Conservation (phyloP, 169 alveolate species). For the Plasmodium gallinaceum region DNA sequence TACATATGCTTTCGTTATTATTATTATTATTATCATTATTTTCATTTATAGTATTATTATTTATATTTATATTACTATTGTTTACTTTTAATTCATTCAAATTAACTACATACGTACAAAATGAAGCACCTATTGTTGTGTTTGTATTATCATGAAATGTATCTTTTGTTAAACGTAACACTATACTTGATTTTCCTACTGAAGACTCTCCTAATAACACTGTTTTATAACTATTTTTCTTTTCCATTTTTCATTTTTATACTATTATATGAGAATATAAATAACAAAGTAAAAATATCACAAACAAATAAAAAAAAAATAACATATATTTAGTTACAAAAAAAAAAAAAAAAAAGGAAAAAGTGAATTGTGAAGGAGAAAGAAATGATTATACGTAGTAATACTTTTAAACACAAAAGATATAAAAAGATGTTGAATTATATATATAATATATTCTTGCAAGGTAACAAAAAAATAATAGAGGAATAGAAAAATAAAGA, state of each 20-base stretch:
- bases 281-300: background rate
- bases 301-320: constrained; percentile 24
- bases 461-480: no score
- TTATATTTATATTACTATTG: constrained; percentile 16
- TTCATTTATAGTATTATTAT: constrained; percentile 7
- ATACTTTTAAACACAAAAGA: background rate
- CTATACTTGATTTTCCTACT: constrained; percentile 94
- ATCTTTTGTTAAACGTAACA: constrained; percentile 91
- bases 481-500: no score
- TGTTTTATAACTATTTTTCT: constrained; percentile 88
- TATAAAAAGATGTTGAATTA: background rate
- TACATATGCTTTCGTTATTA: constrained; percentile 48
- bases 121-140: constrained; percentile 94
- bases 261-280: constrained; percentile 27
- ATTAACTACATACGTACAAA: constrained; percentile 86
- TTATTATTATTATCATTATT: background rate
- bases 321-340: background rate
- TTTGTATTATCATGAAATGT: constrained; percentile 91
- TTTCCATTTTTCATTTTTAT: constrained; percentile 75
- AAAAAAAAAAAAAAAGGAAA: background rate
- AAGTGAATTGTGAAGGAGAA: background rate
- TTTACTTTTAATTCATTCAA: constrained; percentile 62
- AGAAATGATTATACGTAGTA: background rate
- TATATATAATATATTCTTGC: constrained; percentile 8
- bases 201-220: constrained; percentile 93